These are phyloP conservation scores for Xylariaceae sp. DNA, from an alignment of 2,329 filamentous ascomycete species.

Conservation along the genomic window DNA sequence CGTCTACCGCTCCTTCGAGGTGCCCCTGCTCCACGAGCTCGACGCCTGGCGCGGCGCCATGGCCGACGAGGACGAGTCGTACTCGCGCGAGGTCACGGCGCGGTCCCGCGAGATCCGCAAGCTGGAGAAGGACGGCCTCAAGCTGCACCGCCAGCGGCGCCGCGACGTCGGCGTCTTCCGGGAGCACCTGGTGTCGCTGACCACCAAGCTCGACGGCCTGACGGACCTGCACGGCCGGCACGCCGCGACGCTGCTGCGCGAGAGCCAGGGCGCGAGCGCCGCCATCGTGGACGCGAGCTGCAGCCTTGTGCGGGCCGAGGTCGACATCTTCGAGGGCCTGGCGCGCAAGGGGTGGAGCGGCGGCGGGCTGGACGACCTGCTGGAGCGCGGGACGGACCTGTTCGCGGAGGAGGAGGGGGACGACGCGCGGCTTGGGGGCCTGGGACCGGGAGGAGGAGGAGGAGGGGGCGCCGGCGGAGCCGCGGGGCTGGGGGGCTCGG, in stretches of 20 bases:
- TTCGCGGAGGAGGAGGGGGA: conserved; percentile 43
- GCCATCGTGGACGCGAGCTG: conserved; percentile 62
- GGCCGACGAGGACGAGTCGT: conserved; percentile 60
- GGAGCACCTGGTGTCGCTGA: conserved; percentile 60
- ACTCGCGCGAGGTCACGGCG: conserved; percentile 49
- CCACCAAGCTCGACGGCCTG: conserved; percentile 57
- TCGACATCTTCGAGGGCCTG: conserved; percentile 65
- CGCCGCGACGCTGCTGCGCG: conserved; percentile 53
- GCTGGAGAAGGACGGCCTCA: conserved; percentile 61
- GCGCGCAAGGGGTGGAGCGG: conserved; percentile 65
- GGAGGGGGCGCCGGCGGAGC: conserved; percentile 22
- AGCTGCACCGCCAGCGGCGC: conserved; percentile 55
- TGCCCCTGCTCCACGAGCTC: conserved; percentile 64
- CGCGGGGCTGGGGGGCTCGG: conserved; percentile 10
- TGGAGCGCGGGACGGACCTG: conserved; percentile 60
- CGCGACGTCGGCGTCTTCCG: conserved; percentile 60
- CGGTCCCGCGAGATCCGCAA: conserved; percentile 58
- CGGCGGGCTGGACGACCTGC: conserved; percentile 60
- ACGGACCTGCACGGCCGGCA: conserved; percentile 58
- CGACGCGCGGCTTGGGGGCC: conserved; percentile 10
- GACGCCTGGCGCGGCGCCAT: conserved; percentile 61
- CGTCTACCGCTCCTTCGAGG: conserved; percentile 64
- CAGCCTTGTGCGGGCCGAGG: conserved; percentile 62
- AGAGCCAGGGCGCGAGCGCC: conserved; percentile 61
- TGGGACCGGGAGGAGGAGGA: conserved; percentile 26